These are phyloP conservation scores for Phanerochaete carnosa DNA, from an alignment of 768 basidiomycete species.

Conservation along the genomic window DNA sequence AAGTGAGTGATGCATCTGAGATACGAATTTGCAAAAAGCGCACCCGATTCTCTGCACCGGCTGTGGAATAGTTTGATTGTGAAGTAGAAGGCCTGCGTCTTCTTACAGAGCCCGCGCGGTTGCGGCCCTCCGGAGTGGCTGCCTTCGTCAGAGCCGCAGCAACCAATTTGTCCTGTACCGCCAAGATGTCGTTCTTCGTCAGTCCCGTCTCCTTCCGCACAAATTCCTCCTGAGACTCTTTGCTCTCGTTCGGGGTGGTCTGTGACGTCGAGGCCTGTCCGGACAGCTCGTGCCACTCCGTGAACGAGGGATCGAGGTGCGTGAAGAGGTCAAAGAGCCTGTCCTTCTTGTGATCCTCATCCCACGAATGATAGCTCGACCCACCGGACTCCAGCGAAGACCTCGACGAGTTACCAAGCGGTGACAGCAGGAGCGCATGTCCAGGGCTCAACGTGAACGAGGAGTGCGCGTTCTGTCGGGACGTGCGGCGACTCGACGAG, in stretches of 20 bases:
- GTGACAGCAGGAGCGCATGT: conserved; percentile 64
- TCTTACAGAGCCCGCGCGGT: conserved; percentile 68
- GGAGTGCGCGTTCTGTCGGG: conserved; percentile 44
- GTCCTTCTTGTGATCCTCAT: conserved; percentile 55
- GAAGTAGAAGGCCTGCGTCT: conserved; percentile 77
- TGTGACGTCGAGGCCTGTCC: conserved; percentile 46
- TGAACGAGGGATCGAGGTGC: conserved; percentile 44
- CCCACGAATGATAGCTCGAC: conserved; percentile 85
- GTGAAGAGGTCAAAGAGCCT: conserved; percentile 51
- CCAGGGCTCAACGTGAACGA: conserved; percentile 34
- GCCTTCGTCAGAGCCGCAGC: conserved; percentile 56
- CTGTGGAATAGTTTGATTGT: conserved; percentile 70
- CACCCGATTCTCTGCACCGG: conserved; percentile 39
- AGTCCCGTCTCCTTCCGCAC: conserved; percentile 66
- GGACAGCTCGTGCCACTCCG: conserved; percentile 65
- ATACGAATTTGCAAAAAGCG: not conserved
- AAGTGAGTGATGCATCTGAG: conserved; percentile 3
- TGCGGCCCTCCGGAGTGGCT: conserved; percentile 51
- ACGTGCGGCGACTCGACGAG: conserved; percentile 42
- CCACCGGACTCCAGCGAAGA: conserved; percentile 79
- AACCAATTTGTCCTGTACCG: conserved; percentile 78
- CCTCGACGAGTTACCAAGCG: conserved; percentile 69
- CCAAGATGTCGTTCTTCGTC: conserved; percentile 63
- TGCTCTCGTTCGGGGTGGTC: conserved; percentile 49
- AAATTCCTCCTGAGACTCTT: conserved; percentile 57